Conservation (phyloP, 1,284 basidiomycete species). For the Ustilago shanxiensis region DNA sequence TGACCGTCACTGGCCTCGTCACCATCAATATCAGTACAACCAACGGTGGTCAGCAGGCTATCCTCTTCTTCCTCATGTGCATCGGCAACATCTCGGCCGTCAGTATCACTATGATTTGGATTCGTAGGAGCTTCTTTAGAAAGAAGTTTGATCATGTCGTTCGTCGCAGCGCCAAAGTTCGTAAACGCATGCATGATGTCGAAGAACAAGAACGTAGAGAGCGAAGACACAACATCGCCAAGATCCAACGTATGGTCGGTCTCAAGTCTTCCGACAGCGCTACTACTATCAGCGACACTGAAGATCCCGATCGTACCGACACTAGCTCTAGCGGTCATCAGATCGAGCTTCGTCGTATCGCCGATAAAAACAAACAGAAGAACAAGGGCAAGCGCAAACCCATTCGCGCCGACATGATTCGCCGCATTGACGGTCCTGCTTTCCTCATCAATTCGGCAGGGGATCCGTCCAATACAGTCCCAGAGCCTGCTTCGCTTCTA, state of each 20-base stretch:
- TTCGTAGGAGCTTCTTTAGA: conserved; percentile 67
- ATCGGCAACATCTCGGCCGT: conserved; percentile 68
- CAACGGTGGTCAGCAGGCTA: conserved; percentile 81
- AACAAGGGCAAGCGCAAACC: conserved; percentile 52
- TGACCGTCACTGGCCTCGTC: conserved; percentile 82
- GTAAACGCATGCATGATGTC: conserved; percentile 65
- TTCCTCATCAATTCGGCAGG: conserved; percentile 67
- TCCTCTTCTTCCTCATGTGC: conserved; percentile 73
- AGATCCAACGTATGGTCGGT: conserved; percentile 58
- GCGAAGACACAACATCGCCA: conserved; percentile 48
- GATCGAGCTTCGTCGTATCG: conserved; percentile 32
- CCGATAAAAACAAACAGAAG: conserved; percentile 48
- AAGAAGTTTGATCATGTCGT: conserved; percentile 59
- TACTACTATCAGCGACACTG: conserved; percentile 43
- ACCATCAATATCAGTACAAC: conserved; percentile 80
- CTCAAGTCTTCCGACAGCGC: conserved; percentile 48
- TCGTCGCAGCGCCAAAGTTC: conserved; percentile 49
- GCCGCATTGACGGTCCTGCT: conserved; percentile 66
- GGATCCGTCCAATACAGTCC: conserved; percentile 44
- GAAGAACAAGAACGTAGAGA: conserved; percentile 64
- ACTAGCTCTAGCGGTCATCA: conserved; percentile 53
- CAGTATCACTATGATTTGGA: conserved; percentile 67
- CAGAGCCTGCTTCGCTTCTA: conserved; percentile 16
- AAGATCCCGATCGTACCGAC: conserved; percentile 36
- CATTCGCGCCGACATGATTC: conserved; percentile 67